These are phyloP conservation scores for Centella asiatica DNA, from an alignment of 129 eudicot species.

Conservation along the genomic window DNA sequence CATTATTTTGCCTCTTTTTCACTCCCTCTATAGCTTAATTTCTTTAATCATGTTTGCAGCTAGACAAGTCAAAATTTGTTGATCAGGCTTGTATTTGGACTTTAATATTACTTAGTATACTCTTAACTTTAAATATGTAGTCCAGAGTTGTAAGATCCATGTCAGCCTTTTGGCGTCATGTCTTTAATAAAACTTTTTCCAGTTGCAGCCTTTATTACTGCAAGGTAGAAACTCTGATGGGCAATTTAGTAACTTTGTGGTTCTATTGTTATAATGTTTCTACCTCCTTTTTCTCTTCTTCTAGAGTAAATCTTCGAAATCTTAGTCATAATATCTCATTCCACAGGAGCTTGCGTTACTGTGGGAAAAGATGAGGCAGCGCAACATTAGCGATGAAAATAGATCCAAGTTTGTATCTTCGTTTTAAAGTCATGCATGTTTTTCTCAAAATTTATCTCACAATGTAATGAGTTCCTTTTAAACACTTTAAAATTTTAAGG, in stretches of 20 bases:
- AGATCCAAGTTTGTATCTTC: conserved; percentile 56
- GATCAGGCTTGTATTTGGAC: too few species aligned
- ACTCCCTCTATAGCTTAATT: too few species aligned
- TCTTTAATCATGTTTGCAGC: too few species aligned
- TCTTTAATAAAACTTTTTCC: not conserved
- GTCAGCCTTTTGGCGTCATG: not conserved
- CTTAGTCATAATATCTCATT: not conserved
- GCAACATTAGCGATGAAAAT: conserved; percentile 65
- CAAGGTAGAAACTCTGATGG: too few species aligned
- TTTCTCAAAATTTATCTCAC: not conserved
- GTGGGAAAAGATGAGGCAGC: conserved; percentile 94
- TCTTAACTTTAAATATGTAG: not conserved
- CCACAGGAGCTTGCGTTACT: conserved; percentile 76
- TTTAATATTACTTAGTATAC: too few species aligned
- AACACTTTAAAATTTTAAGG: conserved; percentile 22
- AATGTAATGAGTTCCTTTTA: not conserved
- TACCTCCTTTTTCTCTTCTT: too few species aligned
- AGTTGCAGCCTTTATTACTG: too few species aligned
- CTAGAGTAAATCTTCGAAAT: not conserved
- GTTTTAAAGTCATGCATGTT: not conserved
- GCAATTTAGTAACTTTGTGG: too few species aligned
- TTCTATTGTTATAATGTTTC: too few species aligned
- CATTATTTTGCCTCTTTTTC: too few species aligned
- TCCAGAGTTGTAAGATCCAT: not conserved
- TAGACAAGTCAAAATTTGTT: too few species aligned